Percentiles rank a stretch among this genome's conserved stretches.
These are phyloP conservation scores for Hysterium pulicare DNA, from an alignment of 2,329 filamentous ascomycete species.

Conservation along the genomic window DNA sequence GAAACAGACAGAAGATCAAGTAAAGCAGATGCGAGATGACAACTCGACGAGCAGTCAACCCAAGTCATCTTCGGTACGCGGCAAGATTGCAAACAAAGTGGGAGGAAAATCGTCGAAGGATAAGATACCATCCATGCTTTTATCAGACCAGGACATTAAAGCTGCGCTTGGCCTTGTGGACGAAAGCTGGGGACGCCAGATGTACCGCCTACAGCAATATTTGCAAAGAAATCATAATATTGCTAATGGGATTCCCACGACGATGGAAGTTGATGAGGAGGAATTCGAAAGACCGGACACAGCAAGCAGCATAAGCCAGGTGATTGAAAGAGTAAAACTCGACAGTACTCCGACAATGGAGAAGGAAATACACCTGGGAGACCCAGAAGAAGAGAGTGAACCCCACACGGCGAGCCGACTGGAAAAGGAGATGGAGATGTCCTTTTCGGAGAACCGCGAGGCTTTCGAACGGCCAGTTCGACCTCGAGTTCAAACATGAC, in stretches of 20 bases:
- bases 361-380: slow-evolving; percentile 32
- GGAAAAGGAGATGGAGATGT: slow-evolving; percentile 32
- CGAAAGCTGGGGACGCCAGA: slow-evolving; percentile 50
- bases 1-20: slow-evolving; percentile 55
- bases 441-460: slow-evolving; percentile 17
- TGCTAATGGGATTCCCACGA: slow-evolving; percentile 41
- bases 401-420: slow-evolving; percentile 4
- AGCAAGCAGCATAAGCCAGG: slow-evolving; percentile 38
- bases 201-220: slow-evolving; percentile 46
- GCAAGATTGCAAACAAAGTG: slow-evolving; percentile 31
- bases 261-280: slow-evolving; percentile 46
- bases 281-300: slow-evolving; percentile 44
- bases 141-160: slow-evolving; percentile 50
- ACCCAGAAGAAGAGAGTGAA: slow-evolving; percentile 10
- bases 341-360: slow-evolving; percentile 45
- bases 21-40: slow-evolving; percentile 51
- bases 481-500: not conserved
- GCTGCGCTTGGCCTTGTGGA: slow-evolving; percentile 47
- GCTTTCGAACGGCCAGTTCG: not conserved
- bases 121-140: slow-evolving; percentile 18
- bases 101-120: slow-evolving; percentile 24
- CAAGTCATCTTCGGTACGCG: slow-evolving; percentile 32
- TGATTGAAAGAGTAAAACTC: slow-evolving; percentile 43
- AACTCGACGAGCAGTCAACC: slow-evolving; percentile 17
- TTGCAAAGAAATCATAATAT: slow-evolving; percentile 47